Conservation (phyloP, 192 early-diverging fungal genomes). For the Phycomyces blakesleeanus region DNA sequence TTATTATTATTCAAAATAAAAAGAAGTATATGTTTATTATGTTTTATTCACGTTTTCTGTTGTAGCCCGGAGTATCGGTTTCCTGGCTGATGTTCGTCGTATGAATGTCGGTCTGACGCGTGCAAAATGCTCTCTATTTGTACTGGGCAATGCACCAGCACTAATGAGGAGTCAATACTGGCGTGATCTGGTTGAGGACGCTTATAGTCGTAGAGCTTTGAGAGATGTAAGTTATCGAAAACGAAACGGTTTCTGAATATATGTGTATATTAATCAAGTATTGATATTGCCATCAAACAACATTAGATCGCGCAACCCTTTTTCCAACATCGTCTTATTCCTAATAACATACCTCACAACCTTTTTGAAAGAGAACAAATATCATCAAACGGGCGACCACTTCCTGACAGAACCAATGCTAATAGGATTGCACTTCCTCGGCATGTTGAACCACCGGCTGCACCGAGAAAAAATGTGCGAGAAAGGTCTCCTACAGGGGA, state of each 20-base stretch:
- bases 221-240: slow-evolving; percentile 29
- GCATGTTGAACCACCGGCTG: no score
- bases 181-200: slow-evolving; percentile 70
- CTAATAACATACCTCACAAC: background rate
- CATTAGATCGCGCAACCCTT: background rate
- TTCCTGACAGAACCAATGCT: no score
- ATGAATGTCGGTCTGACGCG: slow-evolving; percentile 93
- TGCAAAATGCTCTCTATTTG: slow-evolving; percentile 77
- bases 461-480: no score
- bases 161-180: slow-evolving; percentile 64
- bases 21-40: background rate
- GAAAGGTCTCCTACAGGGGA: no score
- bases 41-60: background rate
- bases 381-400: no score
- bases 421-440: no score
- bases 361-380: background rate
- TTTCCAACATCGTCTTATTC: background rate
- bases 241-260: no score
- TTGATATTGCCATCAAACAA: no score
- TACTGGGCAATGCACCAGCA: slow-evolving; percentile 68
- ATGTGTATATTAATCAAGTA: no score
- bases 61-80: slow-evolving; percentile 61
- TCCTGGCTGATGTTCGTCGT: slow-evolving; percentile 76
- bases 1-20: background rate
- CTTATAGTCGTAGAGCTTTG: slow-evolving; percentile 41